A percentile compares a stretch with the other conserved stretches of the same genome.
phyloP scores from a whole-genome alignment of 1,284 basidiomycete genomes.

The Ceratobasidium sp. region DNA sequence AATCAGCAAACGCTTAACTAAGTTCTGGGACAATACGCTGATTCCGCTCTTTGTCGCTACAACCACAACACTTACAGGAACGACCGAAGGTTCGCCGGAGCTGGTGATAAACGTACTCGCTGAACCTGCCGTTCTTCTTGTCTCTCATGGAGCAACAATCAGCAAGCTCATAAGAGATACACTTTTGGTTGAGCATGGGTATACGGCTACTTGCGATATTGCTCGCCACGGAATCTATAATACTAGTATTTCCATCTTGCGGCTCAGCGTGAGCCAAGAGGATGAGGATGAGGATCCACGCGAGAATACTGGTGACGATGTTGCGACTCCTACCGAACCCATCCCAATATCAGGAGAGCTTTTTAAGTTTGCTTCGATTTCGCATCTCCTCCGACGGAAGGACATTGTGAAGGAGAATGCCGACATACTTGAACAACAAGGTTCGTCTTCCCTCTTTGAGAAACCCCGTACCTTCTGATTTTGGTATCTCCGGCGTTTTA shows the following conservation, averaged over 20 bases:
- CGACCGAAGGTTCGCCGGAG: neutral
- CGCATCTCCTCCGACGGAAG: conserved; percentile 15
- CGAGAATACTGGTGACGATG: neutral
- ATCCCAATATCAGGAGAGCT: conserved; percentile 27
- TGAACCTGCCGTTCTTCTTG: conserved; percentile 40
- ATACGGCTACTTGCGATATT: conserved; percentile 27
- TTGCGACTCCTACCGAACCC: neutral
- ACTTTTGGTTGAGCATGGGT: conserved; percentile 20
- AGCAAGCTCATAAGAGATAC: conserved; percentile 39
- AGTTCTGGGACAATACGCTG: conserved; percentile 37
- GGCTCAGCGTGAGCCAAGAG: neutral
- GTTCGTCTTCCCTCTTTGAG: neutral
- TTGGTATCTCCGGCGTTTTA: neutral
- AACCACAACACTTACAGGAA: neutral
- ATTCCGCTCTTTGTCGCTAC: conserved; percentile 12
- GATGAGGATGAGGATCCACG: neutral
- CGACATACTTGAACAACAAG: conserved; percentile 27
- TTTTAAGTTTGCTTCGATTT: conserved; percentile 23
- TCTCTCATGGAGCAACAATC: conserved; percentile 46
- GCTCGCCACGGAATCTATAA: conserved; percentile 36
- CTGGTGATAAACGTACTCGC: neutral
- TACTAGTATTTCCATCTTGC: conserved; percentile 32
- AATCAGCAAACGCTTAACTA: neutral
- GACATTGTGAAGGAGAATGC: conserved; percentile 35
- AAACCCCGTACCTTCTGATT: no score